A percentile compares a stretch with the other conserved stretches of the same genome.
These are phyloP conservation scores for Bryum argenteum DNA, from an alignment of 225 moss, liverwort and hornwort genomes.

Conservation along the genomic window DNA sequence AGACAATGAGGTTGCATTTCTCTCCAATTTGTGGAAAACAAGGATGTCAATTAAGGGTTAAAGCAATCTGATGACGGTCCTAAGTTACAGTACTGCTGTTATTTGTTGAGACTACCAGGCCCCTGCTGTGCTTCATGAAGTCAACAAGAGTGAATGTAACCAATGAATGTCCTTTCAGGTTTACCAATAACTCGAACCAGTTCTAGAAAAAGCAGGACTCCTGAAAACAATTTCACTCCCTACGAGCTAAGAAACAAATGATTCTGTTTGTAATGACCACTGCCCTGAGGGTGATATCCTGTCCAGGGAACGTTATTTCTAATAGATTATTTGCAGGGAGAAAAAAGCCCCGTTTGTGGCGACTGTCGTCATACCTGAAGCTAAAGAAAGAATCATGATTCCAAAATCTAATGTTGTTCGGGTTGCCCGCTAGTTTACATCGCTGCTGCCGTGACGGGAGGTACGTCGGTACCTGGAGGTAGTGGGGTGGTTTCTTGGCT, in stretches of 20 bases:
- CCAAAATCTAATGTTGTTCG: neutral
- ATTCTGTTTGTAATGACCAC: neutral
- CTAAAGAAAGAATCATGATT: neutral
- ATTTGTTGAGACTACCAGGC: neutral
- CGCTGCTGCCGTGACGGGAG: conserved; percentile 40
- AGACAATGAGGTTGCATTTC: too few species aligned
- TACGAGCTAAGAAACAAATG: too few species aligned
- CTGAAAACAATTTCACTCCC: too few species aligned
- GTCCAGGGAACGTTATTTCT: accelerated
- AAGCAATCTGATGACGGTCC: neutral
- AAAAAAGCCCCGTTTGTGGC: neutral
- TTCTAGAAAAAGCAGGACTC: neutral
- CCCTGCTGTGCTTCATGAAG: neutral
- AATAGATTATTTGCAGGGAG: neutral
- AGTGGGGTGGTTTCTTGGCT: conserved; percentile 48
- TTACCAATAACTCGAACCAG: neutral
- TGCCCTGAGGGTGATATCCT: too few species aligned
- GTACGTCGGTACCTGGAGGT: conserved; percentile 58
- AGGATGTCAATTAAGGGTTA: too few species aligned
- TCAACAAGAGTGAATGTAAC: neutral
- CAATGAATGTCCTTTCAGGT: neutral
- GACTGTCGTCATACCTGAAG: neutral
- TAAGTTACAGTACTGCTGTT: neutral
- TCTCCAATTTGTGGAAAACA: too few species aligned
- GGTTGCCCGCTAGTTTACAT: conserved; percentile 14